phyloP scores from a whole-genome alignment of 306 rosid genomes.

The Herpetospermum pedunculosum region DNA sequence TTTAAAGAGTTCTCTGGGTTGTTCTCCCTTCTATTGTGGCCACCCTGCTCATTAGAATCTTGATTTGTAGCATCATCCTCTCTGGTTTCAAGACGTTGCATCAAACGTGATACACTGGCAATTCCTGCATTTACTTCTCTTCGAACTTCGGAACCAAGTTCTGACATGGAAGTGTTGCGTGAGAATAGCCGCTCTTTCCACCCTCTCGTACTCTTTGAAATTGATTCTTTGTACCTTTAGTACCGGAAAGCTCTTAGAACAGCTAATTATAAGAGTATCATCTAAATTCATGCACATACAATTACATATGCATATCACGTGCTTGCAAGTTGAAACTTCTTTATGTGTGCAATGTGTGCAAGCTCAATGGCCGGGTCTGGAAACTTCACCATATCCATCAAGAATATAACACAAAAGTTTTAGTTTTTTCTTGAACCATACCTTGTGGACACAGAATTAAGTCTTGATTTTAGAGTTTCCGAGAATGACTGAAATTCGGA shows the following conservation, averaged over 20 bases:
- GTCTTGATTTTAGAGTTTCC: slow-evolving; percentile 60
- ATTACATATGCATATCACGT: background rate
- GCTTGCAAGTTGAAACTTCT: background rate
- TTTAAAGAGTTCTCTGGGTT: slow-evolving; percentile 21
- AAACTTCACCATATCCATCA: background rate
- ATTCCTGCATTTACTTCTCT: slow-evolving; percentile 50
- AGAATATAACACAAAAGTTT: background rate
- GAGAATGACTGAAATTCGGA: slow-evolving; percentile 79
- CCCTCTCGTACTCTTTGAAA: slow-evolving; percentile 73
- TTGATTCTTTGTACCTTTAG: slow-evolving; percentile 72
- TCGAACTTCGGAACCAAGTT: slow-evolving; percentile 38
- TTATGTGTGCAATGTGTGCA: background rate
- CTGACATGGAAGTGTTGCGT: slow-evolving; percentile 53
- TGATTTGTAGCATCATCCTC: slow-evolving; percentile 19
- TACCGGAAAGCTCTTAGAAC: slow-evolving; percentile 10
- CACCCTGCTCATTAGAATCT: slow-evolving; percentile 26
- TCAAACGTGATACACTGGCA: slow-evolving; percentile 49
- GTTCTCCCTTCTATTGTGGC: slow-evolving; percentile 26
- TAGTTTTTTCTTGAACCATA: slow-evolving; percentile 14
- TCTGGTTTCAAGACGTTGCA: slow-evolving; percentile 45
- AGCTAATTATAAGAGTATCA: background rate
- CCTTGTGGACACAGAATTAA: slow-evolving; percentile 58
- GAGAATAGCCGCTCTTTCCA: slow-evolving; percentile 79
- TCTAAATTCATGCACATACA: slow-evolving; percentile 1
- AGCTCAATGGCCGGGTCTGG: background rate